Conservation (phyloP, 2,329 filamentous ascomycete genomes). For the Neonectria punicea region DNA sequence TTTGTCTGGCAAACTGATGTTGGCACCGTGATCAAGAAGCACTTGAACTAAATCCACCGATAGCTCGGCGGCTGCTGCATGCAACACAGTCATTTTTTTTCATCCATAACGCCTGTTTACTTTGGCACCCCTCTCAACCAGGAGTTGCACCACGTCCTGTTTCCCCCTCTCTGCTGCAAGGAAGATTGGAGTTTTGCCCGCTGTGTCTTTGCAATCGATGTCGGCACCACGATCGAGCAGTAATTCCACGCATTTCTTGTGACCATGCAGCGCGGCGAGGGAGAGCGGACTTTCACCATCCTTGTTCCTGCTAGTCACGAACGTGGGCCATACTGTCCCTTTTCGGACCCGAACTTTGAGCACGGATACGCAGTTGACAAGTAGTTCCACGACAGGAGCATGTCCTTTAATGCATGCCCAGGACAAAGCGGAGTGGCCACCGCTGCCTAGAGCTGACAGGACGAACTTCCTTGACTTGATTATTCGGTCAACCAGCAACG, state of each 20-base stretch:
- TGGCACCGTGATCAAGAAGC: neutral
- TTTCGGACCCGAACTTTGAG: neutral
- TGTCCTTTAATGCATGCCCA: neutral
- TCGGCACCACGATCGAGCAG: neutral
- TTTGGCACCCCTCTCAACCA: neutral
- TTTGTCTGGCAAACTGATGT: neutral
- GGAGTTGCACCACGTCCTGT: neutral
- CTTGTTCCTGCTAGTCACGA: neutral
- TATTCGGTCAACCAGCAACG: neutral
- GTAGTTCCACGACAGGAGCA: neutral
- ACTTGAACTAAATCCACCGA: too few relatives aligned
- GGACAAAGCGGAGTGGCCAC: neutral
- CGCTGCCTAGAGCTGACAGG: neutral
- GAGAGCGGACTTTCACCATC: neutral
- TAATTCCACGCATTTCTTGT: neutral
- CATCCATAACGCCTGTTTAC: too few relatives aligned
- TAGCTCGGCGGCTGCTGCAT: too few relatives aligned
- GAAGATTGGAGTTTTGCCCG: neutral
- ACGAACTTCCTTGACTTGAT: neutral
- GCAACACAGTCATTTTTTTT: too few relatives aligned
- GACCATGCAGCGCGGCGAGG: neutral
- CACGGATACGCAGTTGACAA: neutral
- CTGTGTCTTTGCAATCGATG: neutral
- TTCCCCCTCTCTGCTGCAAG: accelerated
- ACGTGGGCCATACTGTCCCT: neutral